Percentiles rank a stretch among this genome's conserved stretches.
phyloP scores from a whole-genome alignment of 768 basidiomycete genomes.

The Clitopilus passeckerianus region DNA sequence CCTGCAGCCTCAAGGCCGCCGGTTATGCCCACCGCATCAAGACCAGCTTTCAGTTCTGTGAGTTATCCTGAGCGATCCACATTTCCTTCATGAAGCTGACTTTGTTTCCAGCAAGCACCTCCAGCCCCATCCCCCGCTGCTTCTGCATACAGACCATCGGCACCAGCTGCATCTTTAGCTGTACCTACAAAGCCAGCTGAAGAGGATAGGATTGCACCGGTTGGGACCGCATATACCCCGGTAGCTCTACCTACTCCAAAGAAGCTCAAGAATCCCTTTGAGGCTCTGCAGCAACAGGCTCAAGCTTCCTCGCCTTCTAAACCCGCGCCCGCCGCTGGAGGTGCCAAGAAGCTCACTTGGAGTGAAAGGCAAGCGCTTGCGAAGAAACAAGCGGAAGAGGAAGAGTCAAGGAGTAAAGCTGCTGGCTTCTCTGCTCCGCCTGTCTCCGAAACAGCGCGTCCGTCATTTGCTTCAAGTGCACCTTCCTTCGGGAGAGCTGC shows the following conservation, averaged over 20 bases:
- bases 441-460: slow-evolving; percentile 24
- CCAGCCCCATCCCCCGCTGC: slow-evolving; percentile 12
- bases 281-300: slow-evolving; percentile 50
- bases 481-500: slow-evolving; percentile 43
- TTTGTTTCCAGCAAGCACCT: slow-evolving; percentile 5
- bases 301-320: slow-evolving; percentile 22
- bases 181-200: slow-evolving; percentile 63
- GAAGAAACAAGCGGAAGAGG: slow-evolving; percentile 81
- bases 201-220: slow-evolving; percentile 81
- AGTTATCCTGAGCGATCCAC: slow-evolving; percentile 11
- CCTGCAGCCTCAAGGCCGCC: slow-evolving; percentile 46
- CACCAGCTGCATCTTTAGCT: slow-evolving; percentile 39
- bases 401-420: slow-evolving; percentile 57
- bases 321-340: slow-evolving; percentile 24
- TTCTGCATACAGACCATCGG: slow-evolving; percentile 23
- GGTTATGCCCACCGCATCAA: slow-evolving; percentile 32
- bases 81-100: background rate
- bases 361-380: slow-evolving; percentile 88
- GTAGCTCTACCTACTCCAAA: slow-evolving; percentile 82
- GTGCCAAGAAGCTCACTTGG: slow-evolving; percentile 86
- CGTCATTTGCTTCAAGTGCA: slow-evolving; percentile 39
- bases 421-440: slow-evolving; percentile 42
- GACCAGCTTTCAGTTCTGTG: slow-evolving; percentile 34
- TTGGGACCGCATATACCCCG: slow-evolving; percentile 86
- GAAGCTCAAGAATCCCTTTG: slow-evolving; percentile 83